Conservation (phyloP, 257 asterid genomes). For the Fraxinus americana region DNA sequence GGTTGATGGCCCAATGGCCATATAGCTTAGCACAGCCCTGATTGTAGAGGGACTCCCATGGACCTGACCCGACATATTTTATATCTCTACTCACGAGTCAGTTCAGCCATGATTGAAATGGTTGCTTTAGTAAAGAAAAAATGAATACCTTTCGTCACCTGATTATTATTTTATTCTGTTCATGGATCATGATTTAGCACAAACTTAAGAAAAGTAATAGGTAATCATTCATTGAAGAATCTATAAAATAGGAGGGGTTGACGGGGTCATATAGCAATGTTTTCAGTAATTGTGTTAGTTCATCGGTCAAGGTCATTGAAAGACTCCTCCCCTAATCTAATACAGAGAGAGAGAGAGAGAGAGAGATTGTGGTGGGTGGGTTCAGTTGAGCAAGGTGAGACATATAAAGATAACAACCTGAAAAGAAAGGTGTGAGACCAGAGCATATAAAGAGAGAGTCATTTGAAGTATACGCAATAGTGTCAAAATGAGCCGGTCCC, state of each 20-base stretch:
- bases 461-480: background rate
- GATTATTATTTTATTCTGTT: background rate
- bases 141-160: background rate
- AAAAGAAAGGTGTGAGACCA: background rate
- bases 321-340: conserved; percentile 19
- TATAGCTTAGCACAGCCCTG: background rate
- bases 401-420: background rate
- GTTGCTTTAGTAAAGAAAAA: background rate
- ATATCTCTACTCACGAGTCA: background rate
- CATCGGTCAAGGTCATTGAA: conserved; percentile 41
- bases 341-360: background rate
- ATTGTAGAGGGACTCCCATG: background rate
- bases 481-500: background rate
- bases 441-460: background rate
- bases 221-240: conserved; percentile 24
- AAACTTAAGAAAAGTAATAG: background rate
- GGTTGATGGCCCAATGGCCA: background rate
- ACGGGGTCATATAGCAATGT: conserved; percentile 51
- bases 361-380: background rate
- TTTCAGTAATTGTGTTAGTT: conserved; percentile 29
- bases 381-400: background rate
- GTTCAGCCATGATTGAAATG: background rate
- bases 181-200: background rate
- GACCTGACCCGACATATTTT: background rate
- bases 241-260: conserved; percentile 26